Conservation (phyloP, 148 eudicot genomes). For the Silene latifolia region DNA sequence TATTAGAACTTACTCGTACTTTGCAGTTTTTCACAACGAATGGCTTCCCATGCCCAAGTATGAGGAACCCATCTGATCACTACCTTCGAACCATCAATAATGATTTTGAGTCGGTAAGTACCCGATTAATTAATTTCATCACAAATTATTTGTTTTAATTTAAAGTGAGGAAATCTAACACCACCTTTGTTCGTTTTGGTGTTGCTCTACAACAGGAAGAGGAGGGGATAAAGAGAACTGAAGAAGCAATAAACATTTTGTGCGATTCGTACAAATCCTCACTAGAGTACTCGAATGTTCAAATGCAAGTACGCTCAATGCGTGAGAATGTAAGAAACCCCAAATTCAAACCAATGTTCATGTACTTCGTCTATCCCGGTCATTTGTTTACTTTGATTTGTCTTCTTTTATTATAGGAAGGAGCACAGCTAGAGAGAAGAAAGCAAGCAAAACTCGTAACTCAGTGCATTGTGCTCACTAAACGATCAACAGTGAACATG, state of each 20-base stretch:
- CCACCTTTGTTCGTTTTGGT: not conserved
- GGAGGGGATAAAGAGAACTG: constrained; percentile 13
- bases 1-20: too few relatives aligned
- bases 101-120: constrained; percentile 46
- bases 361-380: too few relatives aligned
- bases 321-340: constrained; percentile 26
- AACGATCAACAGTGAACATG: constrained; percentile 64
- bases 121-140: too few relatives aligned
- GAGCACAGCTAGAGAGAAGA: constrained; percentile 23
- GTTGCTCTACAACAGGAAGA: constrained; percentile 25
- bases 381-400: too few relatives aligned
- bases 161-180: too few relatives aligned
- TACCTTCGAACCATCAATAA: constrained; percentile 41
- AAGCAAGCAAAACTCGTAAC: constrained; percentile 35
- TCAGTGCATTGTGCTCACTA: constrained; percentile 55
- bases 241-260: constrained; percentile 27
- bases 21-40: constrained; percentile 45
- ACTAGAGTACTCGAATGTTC: constrained; percentile 23
- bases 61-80: constrained; percentile 61
- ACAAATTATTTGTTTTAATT: too few relatives aligned
- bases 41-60: constrained; percentile 54
- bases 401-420: constrained; percentile 35
- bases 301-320: constrained; percentile 24
- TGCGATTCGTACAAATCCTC: constrained; percentile 39
- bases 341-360: too few relatives aligned